phyloP scores from a whole-genome alignment of 306 rosid species.

The Cucurbita pepo region DNA sequence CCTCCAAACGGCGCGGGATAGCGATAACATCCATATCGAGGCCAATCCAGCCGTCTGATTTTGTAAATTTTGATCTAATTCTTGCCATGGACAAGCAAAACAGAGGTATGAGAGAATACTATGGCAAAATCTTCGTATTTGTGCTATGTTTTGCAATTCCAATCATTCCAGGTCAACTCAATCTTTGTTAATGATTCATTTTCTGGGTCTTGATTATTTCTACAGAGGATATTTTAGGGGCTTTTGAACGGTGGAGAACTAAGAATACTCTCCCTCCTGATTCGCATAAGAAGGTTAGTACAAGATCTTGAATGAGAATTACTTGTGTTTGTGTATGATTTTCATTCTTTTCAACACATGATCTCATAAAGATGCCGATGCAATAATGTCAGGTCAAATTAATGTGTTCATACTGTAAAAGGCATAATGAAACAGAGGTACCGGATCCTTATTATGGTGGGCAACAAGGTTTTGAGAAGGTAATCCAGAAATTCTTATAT shows the following conservation, averaged over 20 bases:
- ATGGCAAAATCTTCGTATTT: neutral
- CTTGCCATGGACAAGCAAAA: slow-evolving; percentile 88
- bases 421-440: slow-evolving; percentile 64
- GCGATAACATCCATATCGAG: slow-evolving; percentile 66
- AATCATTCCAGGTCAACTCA: neutral
- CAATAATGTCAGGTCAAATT: slow-evolving; percentile 48
- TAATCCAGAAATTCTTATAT: slow-evolving; percentile 6
- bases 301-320: neutral
- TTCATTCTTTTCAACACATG: neutral
- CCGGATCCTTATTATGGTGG: slow-evolving; percentile 96
- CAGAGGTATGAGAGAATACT: slow-evolving; percentile 26
- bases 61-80: slow-evolving; percentile 67
- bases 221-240: slow-evolving; percentile 61
- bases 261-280: slow-evolving; percentile 50
- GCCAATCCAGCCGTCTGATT: slow-evolving; percentile 70
- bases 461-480: slow-evolving; percentile 86
- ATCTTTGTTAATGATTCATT: neutral
- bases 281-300: slow-evolving; percentile 53
- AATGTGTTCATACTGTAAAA: slow-evolving; percentile 79
- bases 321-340: neutral
- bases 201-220: slow-evolving; percentile 15
- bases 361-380: neutral
- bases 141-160: neutral
- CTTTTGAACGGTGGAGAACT: slow-evolving; percentile 49
- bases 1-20: slow-evolving; percentile 74